Conservation (phyloP, 352 stramenopile species). For the Phytopythium cucurbitacearum region DNA sequence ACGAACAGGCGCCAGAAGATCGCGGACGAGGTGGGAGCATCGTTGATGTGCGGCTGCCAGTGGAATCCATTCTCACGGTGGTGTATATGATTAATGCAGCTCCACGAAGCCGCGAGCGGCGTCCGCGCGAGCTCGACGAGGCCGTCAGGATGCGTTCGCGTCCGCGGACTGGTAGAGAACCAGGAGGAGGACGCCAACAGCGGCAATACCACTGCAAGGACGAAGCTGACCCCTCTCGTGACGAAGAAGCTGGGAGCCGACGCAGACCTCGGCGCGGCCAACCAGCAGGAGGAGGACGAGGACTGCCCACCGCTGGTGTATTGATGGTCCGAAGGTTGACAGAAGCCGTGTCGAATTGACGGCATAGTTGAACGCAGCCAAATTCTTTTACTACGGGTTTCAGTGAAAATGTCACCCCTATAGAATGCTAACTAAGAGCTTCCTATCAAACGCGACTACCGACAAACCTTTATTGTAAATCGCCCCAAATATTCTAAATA, state of each 20-base stretch:
- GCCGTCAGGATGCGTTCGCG: conserved; percentile 11
- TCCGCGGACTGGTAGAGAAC: conserved; percentile 20
- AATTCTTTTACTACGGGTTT: too few species aligned
- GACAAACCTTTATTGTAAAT: background rate
- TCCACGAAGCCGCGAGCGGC: conserved; percentile 15
- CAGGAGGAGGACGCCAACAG: conserved; percentile 12
- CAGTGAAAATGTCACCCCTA: too few species aligned
- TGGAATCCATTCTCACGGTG: background rate
- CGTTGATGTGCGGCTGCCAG: background rate
- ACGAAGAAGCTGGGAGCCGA: conserved; percentile 13
- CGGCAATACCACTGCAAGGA: too few species aligned
- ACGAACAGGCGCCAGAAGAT: conserved; percentile 9
- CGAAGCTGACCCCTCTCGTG: conserved; percentile 19
- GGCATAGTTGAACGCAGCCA: conserved; percentile 5
- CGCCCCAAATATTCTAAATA: background rate
- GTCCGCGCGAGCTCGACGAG: background rate
- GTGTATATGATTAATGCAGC: conserved; percentile 6
- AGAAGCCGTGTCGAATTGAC: background rate
- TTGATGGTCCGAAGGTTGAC: conserved; percentile 2
- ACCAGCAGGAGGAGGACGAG: conserved; percentile 15
- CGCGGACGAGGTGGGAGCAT: conserved; percentile 18
- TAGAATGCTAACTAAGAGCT: too few species aligned
- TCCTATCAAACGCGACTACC: too few species aligned
- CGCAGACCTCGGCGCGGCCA: conserved; percentile 2
- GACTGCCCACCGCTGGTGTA: conserved; percentile 22